Conservation (phyloP, 805 yeast species). For the Nakazawaea sp. region DNA sequence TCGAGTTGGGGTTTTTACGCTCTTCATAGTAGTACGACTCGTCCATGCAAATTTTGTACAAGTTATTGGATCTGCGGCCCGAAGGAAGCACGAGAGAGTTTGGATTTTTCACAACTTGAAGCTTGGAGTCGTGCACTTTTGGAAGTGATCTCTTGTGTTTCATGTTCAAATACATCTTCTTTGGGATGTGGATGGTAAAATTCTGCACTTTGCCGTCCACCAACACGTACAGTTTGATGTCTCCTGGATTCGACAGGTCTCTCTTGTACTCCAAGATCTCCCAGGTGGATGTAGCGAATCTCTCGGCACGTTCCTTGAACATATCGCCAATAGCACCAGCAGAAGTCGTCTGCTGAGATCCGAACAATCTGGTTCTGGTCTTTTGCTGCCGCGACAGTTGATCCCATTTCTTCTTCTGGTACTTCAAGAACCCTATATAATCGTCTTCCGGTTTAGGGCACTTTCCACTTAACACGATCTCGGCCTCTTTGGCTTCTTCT, state of each 20-base stretch:
- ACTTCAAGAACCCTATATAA: slow-evolving; percentile 59
- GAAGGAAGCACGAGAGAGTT: slow-evolving; percentile 54
- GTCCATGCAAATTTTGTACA: slow-evolving; percentile 63
- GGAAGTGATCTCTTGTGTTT: slow-evolving; percentile 38
- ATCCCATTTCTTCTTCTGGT: slow-evolving; percentile 86
- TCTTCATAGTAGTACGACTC: slow-evolving; percentile 58
- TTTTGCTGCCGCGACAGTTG: slow-evolving; percentile 64
- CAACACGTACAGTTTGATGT: slow-evolving; percentile 61
- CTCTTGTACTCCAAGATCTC: slow-evolving; percentile 67
- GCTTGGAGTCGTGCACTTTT: slow-evolving; percentile 22
- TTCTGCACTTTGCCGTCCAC: slow-evolving; percentile 70
- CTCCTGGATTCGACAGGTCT: slow-evolving; percentile 59
- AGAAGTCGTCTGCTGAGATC: slow-evolving; percentile 39
- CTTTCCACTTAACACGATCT: slow-evolving; percentile 38
- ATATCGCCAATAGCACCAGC: slow-evolving; percentile 57
- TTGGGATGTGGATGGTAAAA: slow-evolving; percentile 67
- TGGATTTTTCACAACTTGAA: slow-evolving; percentile 41
- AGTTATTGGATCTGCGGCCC: slow-evolving; percentile 44
- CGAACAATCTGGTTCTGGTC: slow-evolving; percentile 75
- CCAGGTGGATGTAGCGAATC: slow-evolving; percentile 76
- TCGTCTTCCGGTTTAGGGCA: slow-evolving; percentile 67
- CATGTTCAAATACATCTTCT: slow-evolving; percentile 63
- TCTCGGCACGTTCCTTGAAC: slow-evolving; percentile 73
- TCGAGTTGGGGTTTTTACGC: slow-evolving; percentile 46
- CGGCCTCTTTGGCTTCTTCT: slow-evolving; percentile 23